Base-by-base conservation (phyloP, 768 basidiomycete genomes). In the Rhizopogon sp. region DNA sequence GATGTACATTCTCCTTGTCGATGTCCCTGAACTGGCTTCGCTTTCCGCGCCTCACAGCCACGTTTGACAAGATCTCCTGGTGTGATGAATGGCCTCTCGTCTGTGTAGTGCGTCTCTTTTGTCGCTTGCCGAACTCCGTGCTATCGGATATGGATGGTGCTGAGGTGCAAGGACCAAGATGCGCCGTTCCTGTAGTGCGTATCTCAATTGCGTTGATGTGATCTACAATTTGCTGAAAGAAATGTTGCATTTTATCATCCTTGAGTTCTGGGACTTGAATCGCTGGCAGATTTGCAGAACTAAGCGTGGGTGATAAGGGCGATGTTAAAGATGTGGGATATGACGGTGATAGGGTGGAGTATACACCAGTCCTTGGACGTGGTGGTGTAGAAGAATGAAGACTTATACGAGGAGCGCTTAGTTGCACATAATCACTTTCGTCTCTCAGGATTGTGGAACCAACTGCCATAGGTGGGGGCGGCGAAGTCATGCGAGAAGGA, bases 161-260 rank as follows among this genome's bases (percentile, higher is more conserved):
- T 39, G 56, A 40, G 31, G 37, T 44, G 14, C 40, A 28, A 8
- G 49, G 29, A 10, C 49, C 53, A 8, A 64, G 17, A 20, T 56
- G 62, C 13, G 66, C 62, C 16, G 66, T 60, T 2, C 57, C 60
- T 13, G 64, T 17, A 13, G 80, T 76, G 49, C 79, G 79, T 39
- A 78, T 74, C 63, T 88, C 84, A 73, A 93, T 83, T 43, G 79
- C 78, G 62, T 86, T 84, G 54, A 94, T 79, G 65, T 90, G 89
- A 45, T 87, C 82, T 7, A 85, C 88, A 44, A 94, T 85, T 67
- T 95, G 90, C 53, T 88, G 78, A 70, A 94, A 90, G 73, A 95
- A 95, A 44, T 82, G 72, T 60, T 93, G 90, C 62, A 96, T 83
- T 43, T 81, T 84, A 51, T 82, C 82, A 62, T 93, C 87, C 60